Base-by-base conservation (phyloP, 768 basidiomycete species). In the Mycena vulgaris region DNA sequence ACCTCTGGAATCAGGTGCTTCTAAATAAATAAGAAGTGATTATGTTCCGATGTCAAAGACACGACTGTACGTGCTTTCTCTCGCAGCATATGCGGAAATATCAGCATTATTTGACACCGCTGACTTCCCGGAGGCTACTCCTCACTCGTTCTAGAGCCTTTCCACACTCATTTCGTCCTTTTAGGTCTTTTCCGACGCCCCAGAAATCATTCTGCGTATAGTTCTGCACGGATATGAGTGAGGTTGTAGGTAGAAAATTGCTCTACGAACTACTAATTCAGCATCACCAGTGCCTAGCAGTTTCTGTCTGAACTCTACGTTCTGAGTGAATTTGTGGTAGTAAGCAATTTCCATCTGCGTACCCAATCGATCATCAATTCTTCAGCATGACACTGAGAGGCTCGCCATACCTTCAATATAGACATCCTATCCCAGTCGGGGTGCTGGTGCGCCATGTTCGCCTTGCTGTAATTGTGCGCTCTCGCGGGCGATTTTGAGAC, bases 141-240 rank as follows among this genome's bases (percentile, higher is more conserved):
- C 87, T 80, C 48, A 89, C 71, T 58, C 87, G 79, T 62, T 81
- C 80, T 11, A 89, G 79, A 1, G 85, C 82, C 70, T 85, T 87
- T 19, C 88, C 89, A 17, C 87, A 80, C 72, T 89, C 85, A 62
- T 89, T 89, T 39, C 82, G 80, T 11, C 88, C 88, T 51, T 79
- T 71, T 14, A 76, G 77, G 67, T 89, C 88, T 86, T 10, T 45
- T 5, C 63, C 63, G 5, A 63, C 30, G 1, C 52, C 63, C 88
- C 89, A 89, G 74, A 88, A 88, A 31, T 31, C 16, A 16, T 3
- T 3, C 0, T 7, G 11, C 0, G 39, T 42, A 35, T 6, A 19
- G 21, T 37, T 4, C 49, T 59, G 33, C 10, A 4, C 31, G 40
- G 37, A 31, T 35, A 6, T 10, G 42, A 5, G 21, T 28, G 11